Conservation (phyloP, 2,329 filamentous ascomycete genomes). For the Nemania abortiva region DNA sequence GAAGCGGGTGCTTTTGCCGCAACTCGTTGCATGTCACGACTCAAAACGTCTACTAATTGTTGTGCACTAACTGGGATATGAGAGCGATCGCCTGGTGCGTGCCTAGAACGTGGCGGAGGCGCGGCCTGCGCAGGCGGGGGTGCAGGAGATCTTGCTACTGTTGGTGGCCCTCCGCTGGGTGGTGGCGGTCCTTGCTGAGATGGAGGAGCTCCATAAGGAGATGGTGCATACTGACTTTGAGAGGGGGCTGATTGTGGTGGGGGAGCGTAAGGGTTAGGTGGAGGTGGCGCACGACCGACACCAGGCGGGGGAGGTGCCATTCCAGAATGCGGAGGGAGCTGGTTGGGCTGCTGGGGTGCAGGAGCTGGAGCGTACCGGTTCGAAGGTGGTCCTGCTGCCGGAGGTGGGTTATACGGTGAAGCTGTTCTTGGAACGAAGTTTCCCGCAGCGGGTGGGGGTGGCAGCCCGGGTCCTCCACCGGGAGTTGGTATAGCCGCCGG, state of each 20-base stretch:
- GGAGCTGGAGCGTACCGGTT: conserved; percentile 82
- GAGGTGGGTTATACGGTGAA: conserved; percentile 89
- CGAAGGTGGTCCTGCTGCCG: conserved; percentile 74
- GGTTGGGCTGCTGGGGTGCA: conserved; percentile 64
- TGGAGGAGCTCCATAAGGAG: conserved; percentile 61
- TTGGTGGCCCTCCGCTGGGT: conserved; percentile 53
- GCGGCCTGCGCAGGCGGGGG: conserved; percentile 62
- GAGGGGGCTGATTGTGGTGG: conserved; percentile 61
- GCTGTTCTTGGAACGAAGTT: conserved; percentile 74
- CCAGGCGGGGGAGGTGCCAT: conserved; percentile 51
- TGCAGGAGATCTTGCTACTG: conserved; percentile 53
- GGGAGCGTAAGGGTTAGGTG: conserved; percentile 61
- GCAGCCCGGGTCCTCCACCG: conserved; percentile 47
- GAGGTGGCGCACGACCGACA: conserved; percentile 60
- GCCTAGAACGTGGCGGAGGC: conserved; percentile 70
- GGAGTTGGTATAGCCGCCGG: conserved; percentile 59
- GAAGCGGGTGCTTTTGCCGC: conserved; percentile 86
- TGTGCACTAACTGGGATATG: conserved; percentile 85
- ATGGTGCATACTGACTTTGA: conserved; percentile 71
- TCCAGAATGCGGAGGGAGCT: conserved; percentile 54
- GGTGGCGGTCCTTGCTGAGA: conserved; percentile 57
- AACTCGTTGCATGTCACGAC: conserved; percentile 87
- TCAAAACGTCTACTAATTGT: conserved; percentile 84
- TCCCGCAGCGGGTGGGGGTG: conserved; percentile 62
- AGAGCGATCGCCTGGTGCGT: conserved; percentile 87